Evolutionary conservation across 495 filamentous ascomycete genomes (phyloP), one percentile per base, ranked within the genome.

Genomic region (Delitschia confertaspora): DNA sequence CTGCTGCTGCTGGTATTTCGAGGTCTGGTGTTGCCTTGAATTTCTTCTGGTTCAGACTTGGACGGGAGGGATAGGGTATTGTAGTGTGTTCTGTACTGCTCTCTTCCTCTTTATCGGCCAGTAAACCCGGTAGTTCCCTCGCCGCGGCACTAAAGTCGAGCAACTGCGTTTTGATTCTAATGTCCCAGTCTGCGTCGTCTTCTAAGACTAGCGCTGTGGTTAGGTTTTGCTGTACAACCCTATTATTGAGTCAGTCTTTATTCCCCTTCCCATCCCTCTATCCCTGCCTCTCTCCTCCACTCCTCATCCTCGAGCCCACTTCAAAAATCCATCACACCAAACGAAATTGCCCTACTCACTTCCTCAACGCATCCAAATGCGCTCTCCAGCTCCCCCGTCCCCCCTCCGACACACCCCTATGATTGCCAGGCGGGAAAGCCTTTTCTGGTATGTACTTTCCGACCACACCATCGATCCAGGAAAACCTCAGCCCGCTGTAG

Each of bases 131-230:
- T 7, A 47, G 23, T 17, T n/a, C 19, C 4, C 32, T 21, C 0
- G 31, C 22, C 11, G 33, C 51, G 6, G 26, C n/a, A 14, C 44
- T 30, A 22, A 55, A 51, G 24, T 26, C 26, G 10, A 2, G 5
- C 1, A 58, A 30, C 22, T 54, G 50, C 4, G 13, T 6, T 22
- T 51, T 26, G n/a, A 58, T 18, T 6, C 46, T 35, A 20, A 54
- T 17, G 33, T 58, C 55, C 50, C 55, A 58, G 29, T 58, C 55
- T 14, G 45, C 50, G 39, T 58, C 55, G 29, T 58, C 55, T 41
- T 54, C 50, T 0, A 58, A 21, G 10, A 58, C 51, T 6, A 58
- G 23, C 1, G 46, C 55, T 2, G 50, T 54, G 1, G 53, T 49
- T 2, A 57, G 22, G 18, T 53, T 49, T 19, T 39, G 30, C 19